Percentiles rank a stretch among this genome's conserved stretches.
Conservation (phyloP, 73 alveolate genomes). For the Paramecium tetraurelia region DNA sequence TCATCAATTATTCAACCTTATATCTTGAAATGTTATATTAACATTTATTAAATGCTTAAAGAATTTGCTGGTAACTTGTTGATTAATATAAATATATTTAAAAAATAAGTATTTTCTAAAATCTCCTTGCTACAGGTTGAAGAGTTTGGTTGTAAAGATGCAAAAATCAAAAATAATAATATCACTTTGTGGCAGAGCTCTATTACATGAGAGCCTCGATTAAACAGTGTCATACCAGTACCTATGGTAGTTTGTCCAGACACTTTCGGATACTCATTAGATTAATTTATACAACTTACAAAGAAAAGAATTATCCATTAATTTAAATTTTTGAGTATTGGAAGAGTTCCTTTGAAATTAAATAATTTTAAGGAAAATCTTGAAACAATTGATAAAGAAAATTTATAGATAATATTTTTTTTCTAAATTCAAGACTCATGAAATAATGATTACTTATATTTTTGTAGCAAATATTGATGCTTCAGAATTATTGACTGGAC, state of each 20-base stretch:
- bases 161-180: not conserved
- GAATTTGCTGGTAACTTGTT: not conserved
- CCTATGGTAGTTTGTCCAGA: constrained; percentile 78
- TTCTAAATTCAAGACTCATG: constrained; percentile 58
- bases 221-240: constrained; percentile 75
- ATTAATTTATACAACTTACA: constrained; percentile 49
- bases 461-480: constrained; percentile 72
- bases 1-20: constrained; percentile 12
- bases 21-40: constrained; percentile 19
- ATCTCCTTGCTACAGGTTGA: not conserved
- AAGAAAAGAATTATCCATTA: constrained; percentile 9
- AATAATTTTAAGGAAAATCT: too few species aligned
- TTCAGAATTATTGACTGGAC: constrained; percentile 61
- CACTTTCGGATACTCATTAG: constrained; percentile 67
- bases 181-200: constrained; percentile 67
- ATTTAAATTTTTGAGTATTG: too few species aligned
- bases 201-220: constrained; percentile 70
- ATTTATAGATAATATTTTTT: not conserved
- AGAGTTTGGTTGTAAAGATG: not conserved
- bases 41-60: not conserved
- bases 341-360: too few species aligned
- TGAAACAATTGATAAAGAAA: too few species aligned
- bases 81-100: not conserved
- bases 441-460: constrained; percentile 66
- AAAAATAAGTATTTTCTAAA: not conserved